Conservation (phyloP, 2,329 filamentous ascomycete species). For the Calonectria pauciramosa region DNA sequence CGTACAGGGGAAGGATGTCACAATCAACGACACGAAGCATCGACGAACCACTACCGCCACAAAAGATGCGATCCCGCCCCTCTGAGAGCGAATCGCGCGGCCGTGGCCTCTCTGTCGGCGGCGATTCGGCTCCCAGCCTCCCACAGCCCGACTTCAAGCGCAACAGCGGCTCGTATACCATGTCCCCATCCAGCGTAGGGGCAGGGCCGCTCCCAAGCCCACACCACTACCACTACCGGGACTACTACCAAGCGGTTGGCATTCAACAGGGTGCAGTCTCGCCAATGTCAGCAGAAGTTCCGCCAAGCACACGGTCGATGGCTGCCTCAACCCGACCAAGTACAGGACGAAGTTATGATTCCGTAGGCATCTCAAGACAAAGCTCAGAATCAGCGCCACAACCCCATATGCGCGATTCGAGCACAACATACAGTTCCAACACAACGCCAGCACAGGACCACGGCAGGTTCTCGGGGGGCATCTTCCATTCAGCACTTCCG, state of each 20-base stretch:
- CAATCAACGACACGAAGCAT: slow-evolving; percentile 71
- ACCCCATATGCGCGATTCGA: slow-evolving; percentile 64
- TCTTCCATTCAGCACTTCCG: slow-evolving; percentile 91
- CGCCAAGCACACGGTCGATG: slow-evolving; percentile 63
- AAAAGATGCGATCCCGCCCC: slow-evolving; percentile 63
- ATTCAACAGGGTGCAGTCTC: slow-evolving; percentile 67
- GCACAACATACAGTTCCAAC: slow-evolving; percentile 66
- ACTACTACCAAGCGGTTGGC: slow-evolving; percentile 49
- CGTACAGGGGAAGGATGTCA: slow-evolving; percentile 69
- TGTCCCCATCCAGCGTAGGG: slow-evolving; percentile 65
- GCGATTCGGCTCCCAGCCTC: slow-evolving; percentile 72
- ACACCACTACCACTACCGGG: slow-evolving; percentile 69
- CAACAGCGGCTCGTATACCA: slow-evolving; percentile 75
- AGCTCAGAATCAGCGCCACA: slow-evolving; percentile 65
- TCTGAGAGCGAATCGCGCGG: slow-evolving; percentile 65
- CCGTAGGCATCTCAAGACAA: slow-evolving; percentile 62
- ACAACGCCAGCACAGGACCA: slow-evolving; percentile 60
- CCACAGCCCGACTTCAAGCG: slow-evolving; percentile 78
- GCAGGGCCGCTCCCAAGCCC: slow-evolving; percentile 58
- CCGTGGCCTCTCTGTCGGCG: slow-evolving; percentile 73
- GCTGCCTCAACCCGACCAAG: slow-evolving; percentile 65
- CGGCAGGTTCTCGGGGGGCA: slow-evolving; percentile 74
- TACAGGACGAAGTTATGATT: slow-evolving; percentile 73
- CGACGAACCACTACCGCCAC: slow-evolving; percentile 60
- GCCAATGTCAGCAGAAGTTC: slow-evolving; percentile 68